phyloP scores from a whole-genome alignment of 2,329 filamentous ascomycete species.

The Colletotrichum falcatum region DNA sequence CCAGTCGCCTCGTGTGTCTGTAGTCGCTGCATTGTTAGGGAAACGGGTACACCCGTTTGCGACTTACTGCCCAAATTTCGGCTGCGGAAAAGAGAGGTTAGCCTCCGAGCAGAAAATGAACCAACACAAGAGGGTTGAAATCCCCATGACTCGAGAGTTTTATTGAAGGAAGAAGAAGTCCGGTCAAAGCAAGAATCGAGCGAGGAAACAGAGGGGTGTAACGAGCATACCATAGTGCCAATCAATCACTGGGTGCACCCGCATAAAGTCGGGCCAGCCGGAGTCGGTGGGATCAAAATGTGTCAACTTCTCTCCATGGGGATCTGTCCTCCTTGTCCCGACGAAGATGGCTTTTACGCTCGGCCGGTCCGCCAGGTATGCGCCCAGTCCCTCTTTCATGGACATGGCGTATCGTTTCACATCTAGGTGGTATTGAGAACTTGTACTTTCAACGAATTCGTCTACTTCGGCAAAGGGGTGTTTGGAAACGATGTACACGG shows the following conservation, averaged over 20 bases:
- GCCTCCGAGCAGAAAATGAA: neutral
- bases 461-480: conserved; percentile 91
- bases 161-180: neutral
- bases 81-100: conserved; percentile 47
- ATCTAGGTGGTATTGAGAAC: conserved; percentile 77
- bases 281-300: conserved; percentile 90
- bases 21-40: neutral
- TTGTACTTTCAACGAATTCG: conserved; percentile 79
- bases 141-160: no score
- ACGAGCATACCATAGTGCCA: conserved; percentile 79
- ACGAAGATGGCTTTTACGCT: conserved; percentile 84
- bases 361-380: conserved; percentile 76
- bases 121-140: neutral
- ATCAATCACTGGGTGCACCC: conserved; percentile 94
- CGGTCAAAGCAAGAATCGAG: neutral
- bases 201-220: neutral
- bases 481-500: conserved; percentile 88
- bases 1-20: no score
- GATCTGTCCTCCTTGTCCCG: conserved; percentile 90
- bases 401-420: conserved; percentile 79
- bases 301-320: conserved; percentile 82
- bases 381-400: conserved; percentile 84
- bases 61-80: conserved; percentile 90
- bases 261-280: conserved; percentile 93
- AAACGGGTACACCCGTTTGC: neutral